Conservation (phyloP, 306 rosid species). For the Rubus idaeus region DNA sequence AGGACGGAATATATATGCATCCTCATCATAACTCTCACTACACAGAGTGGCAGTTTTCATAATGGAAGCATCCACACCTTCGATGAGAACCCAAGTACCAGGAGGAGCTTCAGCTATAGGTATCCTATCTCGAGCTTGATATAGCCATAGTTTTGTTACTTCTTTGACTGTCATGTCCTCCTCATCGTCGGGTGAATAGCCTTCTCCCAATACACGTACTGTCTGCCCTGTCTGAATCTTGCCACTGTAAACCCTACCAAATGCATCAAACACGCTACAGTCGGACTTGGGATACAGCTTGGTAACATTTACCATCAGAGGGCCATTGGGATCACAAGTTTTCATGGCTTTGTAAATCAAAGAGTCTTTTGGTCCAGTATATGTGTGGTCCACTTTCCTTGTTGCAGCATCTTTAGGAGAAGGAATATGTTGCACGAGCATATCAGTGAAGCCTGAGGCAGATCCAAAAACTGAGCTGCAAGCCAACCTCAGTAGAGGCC, state of each 20-base stretch:
- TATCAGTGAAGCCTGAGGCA: slow-evolving; percentile 88
- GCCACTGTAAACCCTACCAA: slow-evolving; percentile 96
- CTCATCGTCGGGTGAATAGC: slow-evolving; percentile 97
- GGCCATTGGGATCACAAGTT: slow-evolving; percentile 81
- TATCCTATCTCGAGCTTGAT: slow-evolving; percentile 95
- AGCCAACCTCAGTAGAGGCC: slow-evolving; percentile 92
- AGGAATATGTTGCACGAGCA: slow-evolving; percentile 95
- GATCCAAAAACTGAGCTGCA: slow-evolving; percentile 95
- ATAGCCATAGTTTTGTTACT: slow-evolving; percentile 93
- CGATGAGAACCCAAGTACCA: slow-evolving; percentile 97
- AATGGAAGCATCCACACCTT: slow-evolving; percentile 98
- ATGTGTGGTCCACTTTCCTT: slow-evolving; percentile 85
- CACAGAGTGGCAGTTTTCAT: slow-evolving; percentile 98
- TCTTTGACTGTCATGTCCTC: slow-evolving; percentile 97
- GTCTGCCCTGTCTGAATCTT: slow-evolving; percentile 92
- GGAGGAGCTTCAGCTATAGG: slow-evolving; percentile 95
- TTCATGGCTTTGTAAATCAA: slow-evolving; percentile 78
- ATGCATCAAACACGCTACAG: slow-evolving; percentile 97
- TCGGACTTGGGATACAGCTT: slow-evolving; percentile 95
- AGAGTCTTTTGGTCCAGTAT: slow-evolving; percentile 88
- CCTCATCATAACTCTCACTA: slow-evolving; percentile 76
- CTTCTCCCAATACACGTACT: slow-evolving; percentile 93
- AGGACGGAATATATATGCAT: slow-evolving; percentile 87
- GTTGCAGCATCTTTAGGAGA: slow-evolving; percentile 82
- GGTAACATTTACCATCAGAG: slow-evolving; percentile 89